Percentiles rank a stretch among this genome's conserved stretches.
Evolutionary conservation across 225 moss, liverwort and hornwort genomes (phyloP).

Genomic region (Takakia lepidozioides): DNA sequence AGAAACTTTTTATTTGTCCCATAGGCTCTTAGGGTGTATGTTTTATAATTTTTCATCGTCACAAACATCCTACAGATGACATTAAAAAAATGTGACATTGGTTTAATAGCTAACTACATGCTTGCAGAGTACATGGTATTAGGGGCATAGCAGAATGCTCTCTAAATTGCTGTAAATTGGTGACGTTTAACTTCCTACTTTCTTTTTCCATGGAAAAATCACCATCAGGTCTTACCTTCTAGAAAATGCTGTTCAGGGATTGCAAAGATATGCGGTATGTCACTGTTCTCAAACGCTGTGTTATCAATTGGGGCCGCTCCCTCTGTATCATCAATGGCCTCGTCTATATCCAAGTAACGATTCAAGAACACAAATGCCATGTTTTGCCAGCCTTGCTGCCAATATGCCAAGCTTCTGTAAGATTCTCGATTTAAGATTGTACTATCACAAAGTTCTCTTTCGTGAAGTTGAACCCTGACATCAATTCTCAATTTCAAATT

Average conservation of each 20-base stretch:
- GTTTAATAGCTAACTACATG: too few relatives aligned
- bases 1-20: too few relatives aligned
- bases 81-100: too few relatives aligned
- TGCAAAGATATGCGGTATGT: slow-evolving; percentile 66
- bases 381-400: slow-evolving; percentile 85
- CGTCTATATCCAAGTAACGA: slow-evolving; percentile 80
- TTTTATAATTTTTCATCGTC: too few relatives aligned
- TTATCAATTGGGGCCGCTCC: slow-evolving; percentile 33
- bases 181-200: too few relatives aligned
- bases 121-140: too few relatives aligned
- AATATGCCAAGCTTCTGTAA: background rate
- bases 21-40: too few relatives aligned
- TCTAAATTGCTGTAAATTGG: too few relatives aligned
- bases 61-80: too few relatives aligned
- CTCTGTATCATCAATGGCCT: slow-evolving; percentile 64
- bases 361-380: slow-evolving; percentile 84
- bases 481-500: background rate
- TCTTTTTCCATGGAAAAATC: too few relatives aligned
- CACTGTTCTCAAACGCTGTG: slow-evolving; percentile 59
- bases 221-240: slow-evolving; percentile 65
- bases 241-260: slow-evolving; percentile 65
- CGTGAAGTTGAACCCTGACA: background rate
- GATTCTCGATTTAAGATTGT: background rate
- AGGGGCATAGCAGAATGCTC: too few relatives aligned
- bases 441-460: background rate